These are phyloP conservation scores for Spinellus fusiger DNA, from an alignment of 192 early-diverging fungal genomes.

Conservation along the genomic window DNA sequence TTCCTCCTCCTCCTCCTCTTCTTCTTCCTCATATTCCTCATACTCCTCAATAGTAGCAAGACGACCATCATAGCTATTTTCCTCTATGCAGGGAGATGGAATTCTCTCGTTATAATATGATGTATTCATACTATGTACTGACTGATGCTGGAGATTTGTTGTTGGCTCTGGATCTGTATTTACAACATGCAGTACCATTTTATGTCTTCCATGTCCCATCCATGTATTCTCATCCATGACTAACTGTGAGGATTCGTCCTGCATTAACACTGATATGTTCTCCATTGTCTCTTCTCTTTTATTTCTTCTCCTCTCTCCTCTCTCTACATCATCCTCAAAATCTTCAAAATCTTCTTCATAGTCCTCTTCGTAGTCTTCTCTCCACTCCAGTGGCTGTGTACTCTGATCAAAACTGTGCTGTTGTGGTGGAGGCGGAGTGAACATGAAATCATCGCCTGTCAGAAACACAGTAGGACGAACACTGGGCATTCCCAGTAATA, in stretches of 20 bases:
- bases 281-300: not conserved
- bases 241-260: not conserved
- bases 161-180: constrained; percentile 5
- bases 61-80: constrained; percentile 2
- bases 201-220: constrained; percentile 13
- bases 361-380: not conserved
- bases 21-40: not conserved
- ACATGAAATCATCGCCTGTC: constrained; percentile 29
- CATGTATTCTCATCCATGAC: constrained; percentile 17
- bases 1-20: not conserved
- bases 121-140: not conserved
- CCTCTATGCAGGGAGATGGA: not conserved
- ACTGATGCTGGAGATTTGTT: not conserved
- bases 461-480: constrained; percentile 25
- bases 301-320: constrained; percentile 1
- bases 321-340: constrained; percentile 1
- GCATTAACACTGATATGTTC: constrained; percentile 1
- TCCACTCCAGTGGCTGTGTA: not conserved
- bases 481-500: constrained; percentile 17
- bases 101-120: not conserved
- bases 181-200: constrained; percentile 3
- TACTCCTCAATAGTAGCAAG: not conserved
- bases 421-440: constrained; percentile 19
- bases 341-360: constrained; percentile 3
- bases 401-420: not conserved